Conservation (phyloP, 371 early-diverging fungal genomes). For the Homolaphlyctis polyrhiza region DNA sequence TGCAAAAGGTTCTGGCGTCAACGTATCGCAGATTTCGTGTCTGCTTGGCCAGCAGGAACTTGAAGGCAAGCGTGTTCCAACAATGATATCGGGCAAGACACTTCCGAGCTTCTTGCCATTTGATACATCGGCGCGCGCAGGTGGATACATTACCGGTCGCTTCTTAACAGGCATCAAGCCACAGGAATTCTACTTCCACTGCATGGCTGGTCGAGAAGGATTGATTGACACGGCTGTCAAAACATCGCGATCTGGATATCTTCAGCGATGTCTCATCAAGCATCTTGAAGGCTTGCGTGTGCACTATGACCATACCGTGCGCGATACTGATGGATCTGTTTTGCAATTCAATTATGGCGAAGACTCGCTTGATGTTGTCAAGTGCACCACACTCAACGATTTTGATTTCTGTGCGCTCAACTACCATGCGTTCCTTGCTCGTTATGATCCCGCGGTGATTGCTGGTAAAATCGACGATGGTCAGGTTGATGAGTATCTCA, state of each 20-base stretch:
- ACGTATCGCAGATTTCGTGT: slow-evolving; percentile 98
- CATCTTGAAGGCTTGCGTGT: slow-evolving; percentile 97
- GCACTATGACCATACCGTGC: slow-evolving; percentile 96
- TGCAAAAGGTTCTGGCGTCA: slow-evolving; percentile 98
- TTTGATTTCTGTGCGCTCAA: slow-evolving; percentile 94
- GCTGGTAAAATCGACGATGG: slow-evolving; percentile 66
- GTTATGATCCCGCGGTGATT: slow-evolving; percentile 74
- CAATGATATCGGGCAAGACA: slow-evolving; percentile 97
- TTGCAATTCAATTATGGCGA: slow-evolving; percentile 99
- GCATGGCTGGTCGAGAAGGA: slow-evolving; percentile 99
- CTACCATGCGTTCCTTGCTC: slow-evolving; percentile 71
- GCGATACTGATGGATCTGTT: slow-evolving; percentile 91
- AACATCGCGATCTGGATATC: slow-evolving; percentile 98
- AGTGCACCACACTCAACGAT: slow-evolving; percentile 83
- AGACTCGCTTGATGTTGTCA: slow-evolving; percentile 97
- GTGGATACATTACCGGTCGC: slow-evolving; percentile 97
- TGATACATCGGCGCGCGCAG: slow-evolving; percentile 88
- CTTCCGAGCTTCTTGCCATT: slow-evolving; percentile 92
- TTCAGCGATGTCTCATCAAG: slow-evolving; percentile 99
- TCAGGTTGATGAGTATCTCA: slow-evolving; percentile 70
- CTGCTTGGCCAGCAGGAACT: slow-evolving; percentile 99
- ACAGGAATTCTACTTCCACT: slow-evolving; percentile 73
- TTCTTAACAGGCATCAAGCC: slow-evolving; percentile 99
- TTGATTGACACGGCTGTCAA: slow-evolving; percentile 99
- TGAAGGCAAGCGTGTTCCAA: slow-evolving; percentile 98